Evolutionary conservation across 495 filamentous ascomycete genomes (phyloP).

Genomic region (Mytilinidion resinicola): DNA sequence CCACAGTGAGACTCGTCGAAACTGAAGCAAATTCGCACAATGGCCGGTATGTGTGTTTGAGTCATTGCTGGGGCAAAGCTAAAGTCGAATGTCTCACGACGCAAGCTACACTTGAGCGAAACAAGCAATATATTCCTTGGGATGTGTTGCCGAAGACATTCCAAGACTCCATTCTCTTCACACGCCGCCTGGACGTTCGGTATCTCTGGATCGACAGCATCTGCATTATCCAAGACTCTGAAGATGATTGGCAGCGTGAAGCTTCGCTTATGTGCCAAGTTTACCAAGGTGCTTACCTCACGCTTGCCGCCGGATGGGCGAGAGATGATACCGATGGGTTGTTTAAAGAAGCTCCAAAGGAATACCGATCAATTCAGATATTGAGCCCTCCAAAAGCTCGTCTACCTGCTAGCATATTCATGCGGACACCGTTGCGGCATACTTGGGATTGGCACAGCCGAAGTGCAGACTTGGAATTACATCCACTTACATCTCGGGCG

Average conservation of each 20-base stretch:
- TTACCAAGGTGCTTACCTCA: neutral
- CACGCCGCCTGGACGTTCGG: neutral
- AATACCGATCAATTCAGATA: neutral
- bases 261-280: neutral
- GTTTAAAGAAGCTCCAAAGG: neutral
- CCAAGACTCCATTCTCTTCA: neutral
- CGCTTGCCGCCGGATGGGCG: neutral
- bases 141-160: neutral
- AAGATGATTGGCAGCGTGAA: neutral
- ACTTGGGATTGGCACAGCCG: neutral
- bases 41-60: neutral
- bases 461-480: neutral
- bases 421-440: neutral
- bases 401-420: neutral
- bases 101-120: neutral
- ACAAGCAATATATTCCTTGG: neutral
- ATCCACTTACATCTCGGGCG: neutral
- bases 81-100: neutral
- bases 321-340: neutral
- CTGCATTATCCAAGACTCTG: neutral
- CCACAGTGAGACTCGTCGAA: neutral
- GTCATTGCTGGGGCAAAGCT: neutral
- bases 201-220: neutral
- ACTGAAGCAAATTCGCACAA: neutral
- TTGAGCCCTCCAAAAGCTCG: neutral